Conservation (phyloP, 331 rosid species). For the Cydonia oblonga region DNA sequence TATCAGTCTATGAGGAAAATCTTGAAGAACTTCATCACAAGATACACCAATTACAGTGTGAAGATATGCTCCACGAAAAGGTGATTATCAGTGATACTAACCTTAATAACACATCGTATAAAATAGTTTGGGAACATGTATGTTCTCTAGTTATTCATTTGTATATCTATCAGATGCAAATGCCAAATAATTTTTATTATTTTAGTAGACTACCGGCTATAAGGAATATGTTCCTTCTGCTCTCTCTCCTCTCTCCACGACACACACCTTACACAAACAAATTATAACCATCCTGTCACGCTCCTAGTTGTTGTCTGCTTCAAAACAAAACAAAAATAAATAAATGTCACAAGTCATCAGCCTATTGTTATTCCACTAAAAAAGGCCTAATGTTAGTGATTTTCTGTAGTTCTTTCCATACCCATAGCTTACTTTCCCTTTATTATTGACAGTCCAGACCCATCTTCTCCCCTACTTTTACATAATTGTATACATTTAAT, state of each 20-base stretch:
- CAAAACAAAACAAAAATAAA: too few species aligned
- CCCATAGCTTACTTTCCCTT: not conserved
- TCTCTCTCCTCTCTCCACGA: too few species aligned
- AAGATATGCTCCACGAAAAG: conserved; percentile 48
- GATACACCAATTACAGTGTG: conserved; percentile 62
- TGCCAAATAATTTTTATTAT: not conserved
- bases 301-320: too few species aligned
- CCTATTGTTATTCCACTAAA: not conserved
- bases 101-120: not conserved
- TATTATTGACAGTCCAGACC: not conserved
- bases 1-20: conserved; percentile 51
- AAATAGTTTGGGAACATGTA: not conserved
- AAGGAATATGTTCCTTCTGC: not conserved
- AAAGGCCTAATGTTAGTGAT: not conserved
- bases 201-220: not conserved
- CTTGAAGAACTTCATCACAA: conserved; percentile 48
- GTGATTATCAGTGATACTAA: conserved; percentile 9
- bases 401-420: not conserved
- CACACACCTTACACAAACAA: too few species aligned
- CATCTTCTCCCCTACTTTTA: not conserved
- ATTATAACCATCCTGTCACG: too few species aligned
- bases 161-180: not conserved
- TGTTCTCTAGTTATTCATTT: not conserved
- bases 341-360: too few species aligned
- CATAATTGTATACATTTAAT: not conserved